Evolutionary conservation across 345 rosid species (phyloP), one percentile per base, ranked within the genome.

Genomic region (Acer negundo): DNA sequence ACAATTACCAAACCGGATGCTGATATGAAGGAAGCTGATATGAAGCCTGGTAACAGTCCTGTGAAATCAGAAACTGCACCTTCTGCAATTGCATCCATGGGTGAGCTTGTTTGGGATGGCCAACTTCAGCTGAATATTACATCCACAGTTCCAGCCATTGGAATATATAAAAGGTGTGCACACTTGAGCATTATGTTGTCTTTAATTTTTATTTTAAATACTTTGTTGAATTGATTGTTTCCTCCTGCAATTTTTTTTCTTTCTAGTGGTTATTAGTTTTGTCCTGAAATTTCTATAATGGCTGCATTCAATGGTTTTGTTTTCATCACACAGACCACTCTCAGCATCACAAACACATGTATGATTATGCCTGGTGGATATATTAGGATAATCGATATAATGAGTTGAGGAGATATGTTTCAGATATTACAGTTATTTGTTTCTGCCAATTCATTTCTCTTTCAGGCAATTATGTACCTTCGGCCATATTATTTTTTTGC

Each of bases 61-160:
- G 83, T 49, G n/a, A 86, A 78, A 76, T 77, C 84, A 44, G 83
- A 75, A 38, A 67, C 53, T 0, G 56, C 63, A 20, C 75, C 31
- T 65, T 24, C 80, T 73, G 75, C 31, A 62, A 38, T 72, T 64
- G 62, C 79, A 71, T 75, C 83, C 4, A 88, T 75, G 81, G 92
- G 86, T 58, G 90, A 90, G 11, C 84, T 22, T 26, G 75, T 91
- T 16, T 96, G 99, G 99, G 93, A 90, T 71, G 99, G 99, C 72
- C 75, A 78, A 47, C 85, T 96, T 67, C 95, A 92, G 84, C 91
- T 92, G 71, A 92, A 81, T 78, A 76, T 75, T 61, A 72, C 97
- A 11, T 69, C 83, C 11, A 73, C 75, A 51, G 87, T 82, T 42
- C 75, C 98, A 5, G 94, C 88, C 59, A 69, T 85, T 49, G 93